These are phyloP conservation scores for Cyclotella baltica DNA, from an alignment of 108 stramenopile species.

Conservation along the genomic window DNA sequence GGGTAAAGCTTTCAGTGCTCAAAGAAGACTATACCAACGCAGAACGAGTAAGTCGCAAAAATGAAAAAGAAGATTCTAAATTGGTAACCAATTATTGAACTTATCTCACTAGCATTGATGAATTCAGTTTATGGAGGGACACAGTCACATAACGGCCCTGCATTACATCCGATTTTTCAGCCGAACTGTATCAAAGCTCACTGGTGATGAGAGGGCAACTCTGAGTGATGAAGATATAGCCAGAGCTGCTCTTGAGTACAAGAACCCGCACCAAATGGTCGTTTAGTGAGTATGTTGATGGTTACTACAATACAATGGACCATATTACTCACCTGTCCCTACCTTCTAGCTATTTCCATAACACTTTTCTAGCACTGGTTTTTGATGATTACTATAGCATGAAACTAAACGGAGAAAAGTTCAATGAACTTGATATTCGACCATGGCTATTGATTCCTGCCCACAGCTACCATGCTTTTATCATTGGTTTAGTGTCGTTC, in stretches of 20 bases:
- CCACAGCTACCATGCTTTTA: neutral
- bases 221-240: neutral
- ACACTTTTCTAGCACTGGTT: neutral
- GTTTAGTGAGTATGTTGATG: neutral
- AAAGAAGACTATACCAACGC: neutral
- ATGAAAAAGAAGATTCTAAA: neutral
- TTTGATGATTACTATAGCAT: neutral
- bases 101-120: neutral
- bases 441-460: neutral
- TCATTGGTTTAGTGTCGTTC: constrained; percentile 5
- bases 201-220: neutral
- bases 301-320: neutral
- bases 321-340: neutral
- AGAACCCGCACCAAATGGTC: neutral
- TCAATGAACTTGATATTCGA: neutral
- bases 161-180: neutral
- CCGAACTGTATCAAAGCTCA: neutral
- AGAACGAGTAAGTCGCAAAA: neutral
- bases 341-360: neutral
- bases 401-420: neutral
- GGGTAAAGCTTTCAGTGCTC: neutral
- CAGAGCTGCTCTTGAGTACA: neutral
- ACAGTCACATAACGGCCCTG: neutral
- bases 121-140: neutral
- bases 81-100: neutral